Conservation (phyloP, 2,329 filamentous ascomycete species). For the Exutisphaerella laricina region DNA sequence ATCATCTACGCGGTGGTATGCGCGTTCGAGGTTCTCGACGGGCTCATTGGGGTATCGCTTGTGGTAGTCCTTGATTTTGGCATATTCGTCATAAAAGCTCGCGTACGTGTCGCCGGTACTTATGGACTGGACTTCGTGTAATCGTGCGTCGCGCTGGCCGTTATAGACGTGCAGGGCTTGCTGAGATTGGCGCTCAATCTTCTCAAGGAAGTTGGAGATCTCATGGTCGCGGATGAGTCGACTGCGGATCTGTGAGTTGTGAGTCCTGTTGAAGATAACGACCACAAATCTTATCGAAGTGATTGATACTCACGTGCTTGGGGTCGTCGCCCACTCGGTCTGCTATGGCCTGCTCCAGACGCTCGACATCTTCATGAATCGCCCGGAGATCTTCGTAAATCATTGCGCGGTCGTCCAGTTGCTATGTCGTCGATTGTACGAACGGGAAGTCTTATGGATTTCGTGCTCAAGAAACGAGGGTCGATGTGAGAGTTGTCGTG, state of each 20-base stretch:
- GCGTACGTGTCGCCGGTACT: slow-evolving; percentile 81
- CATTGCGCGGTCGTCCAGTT: slow-evolving; percentile 57
- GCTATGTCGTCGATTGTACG: too few relatives aligned
- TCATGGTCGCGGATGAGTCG: slow-evolving; percentile 88
- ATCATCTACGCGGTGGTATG: slow-evolving; percentile 73
- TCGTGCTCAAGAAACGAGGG: too few relatives aligned
- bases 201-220: slow-evolving; percentile 75
- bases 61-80: slow-evolving; percentile 80
- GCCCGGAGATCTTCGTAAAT: slow-evolving; percentile 89
- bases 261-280: slow-evolving; percentile 18
- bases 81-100: slow-evolving; percentile 81
- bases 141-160: slow-evolving; percentile 65
- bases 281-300: too few relatives aligned
- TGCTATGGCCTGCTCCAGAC: slow-evolving; percentile 86
- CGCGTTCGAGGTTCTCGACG: slow-evolving; percentile 88
- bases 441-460: too few relatives aligned
- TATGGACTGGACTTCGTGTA: slow-evolving; percentile 76
- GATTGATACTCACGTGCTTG: slow-evolving; percentile 61
- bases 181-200: slow-evolving; percentile 80
- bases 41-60: slow-evolving; percentile 88
- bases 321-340: slow-evolving; percentile 87
- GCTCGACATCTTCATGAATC: slow-evolving; percentile 93
- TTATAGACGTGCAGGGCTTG: slow-evolving; percentile 78
- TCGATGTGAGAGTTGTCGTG: background rate
- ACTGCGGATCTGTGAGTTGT: slow-evolving; percentile 65